Base-by-base conservation (phyloP, 805 yeast species). In the Yarrowia phangngaensis region DNA sequence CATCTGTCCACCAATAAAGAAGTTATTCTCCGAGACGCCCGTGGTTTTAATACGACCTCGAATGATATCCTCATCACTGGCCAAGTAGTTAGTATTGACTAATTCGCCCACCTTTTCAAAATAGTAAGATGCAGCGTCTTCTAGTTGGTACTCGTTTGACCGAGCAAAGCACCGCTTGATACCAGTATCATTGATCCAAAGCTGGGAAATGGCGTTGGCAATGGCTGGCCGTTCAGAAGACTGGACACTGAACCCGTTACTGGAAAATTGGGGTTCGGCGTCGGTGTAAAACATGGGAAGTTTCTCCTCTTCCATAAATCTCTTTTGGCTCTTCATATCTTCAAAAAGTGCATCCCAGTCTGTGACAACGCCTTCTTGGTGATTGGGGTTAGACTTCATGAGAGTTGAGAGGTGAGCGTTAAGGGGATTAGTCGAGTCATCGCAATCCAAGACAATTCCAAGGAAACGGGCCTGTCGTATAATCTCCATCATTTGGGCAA, bases 31-130 rank as follows among this genome's bases (percentile, higher is more conserved):
- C 1, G 94, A 84, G 47, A 92, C 87, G 3, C 98, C 98, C 0
- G 97, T 89, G 11, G 98, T 90, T 66, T 90, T 89, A 58, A 92
- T 85, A 26, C 98, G 73, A 4, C 96, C 97, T 58, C 77, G 82
- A 55, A 92, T 68, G 50, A 92, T 88, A 64, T 92, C 98, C 50
- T 74, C 78, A 64, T 90, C 87, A 6, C 79, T 66, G 54, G 95
- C 89, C 8, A 74, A 58, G 62, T 87, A 89, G 52, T 71, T 67
- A 0, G 78, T 77, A 50, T 77, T 70, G 1, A 83, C 78, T 64
- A 86, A 82, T 35, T 78, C 76, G 43, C 61, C 61, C n/a, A 84
- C 77, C 55, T 82, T 76, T 28, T 82, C 82, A 62, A 90, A 87
- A 62, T 85, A 89, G 66, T 83, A 87, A 7, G 78, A 67, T 0